These are phyloP conservation scores for Cercospora sp. DNA, from an alignment of 2,329 filamentous ascomycete genomes.

Conservation along the genomic window DNA sequence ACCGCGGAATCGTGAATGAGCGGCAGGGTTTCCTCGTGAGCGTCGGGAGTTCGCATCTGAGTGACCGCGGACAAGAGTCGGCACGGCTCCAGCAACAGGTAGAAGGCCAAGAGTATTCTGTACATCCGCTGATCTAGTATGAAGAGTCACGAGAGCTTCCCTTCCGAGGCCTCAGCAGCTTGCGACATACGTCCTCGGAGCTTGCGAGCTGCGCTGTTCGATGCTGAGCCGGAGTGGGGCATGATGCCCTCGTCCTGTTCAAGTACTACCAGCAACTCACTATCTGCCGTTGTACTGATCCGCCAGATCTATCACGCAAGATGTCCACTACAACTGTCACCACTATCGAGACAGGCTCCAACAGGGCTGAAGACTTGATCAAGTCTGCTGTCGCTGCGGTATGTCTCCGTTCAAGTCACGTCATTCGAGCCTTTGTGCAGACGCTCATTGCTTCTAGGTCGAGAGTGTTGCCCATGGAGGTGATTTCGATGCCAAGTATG, in stretches of 20 bases:
- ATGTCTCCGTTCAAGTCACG: not conserved
- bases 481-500: not conserved
- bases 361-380: not conserved
- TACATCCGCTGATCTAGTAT: not conserved
- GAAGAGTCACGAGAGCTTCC: not conserved
- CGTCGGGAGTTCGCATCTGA: not conserved
- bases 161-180: not conserved
- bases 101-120: not conserved
- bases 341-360: not conserved
- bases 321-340: not conserved
- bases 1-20: not conserved
- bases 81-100: not conserved
- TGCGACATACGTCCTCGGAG: not conserved
- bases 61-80: not conserved
- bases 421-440: not conserved
- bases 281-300: not conserved
- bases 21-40: not conserved
- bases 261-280: not conserved
- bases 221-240: not conserved
- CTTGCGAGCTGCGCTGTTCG: not conserved
- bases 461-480: not conserved
- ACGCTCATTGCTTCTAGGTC: not conserved
- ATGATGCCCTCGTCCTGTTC: not conserved
- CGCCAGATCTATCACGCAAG: not conserved
- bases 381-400: not conserved